Conservation (phyloP, 208 protist species). For the Crithidia acanthocephali region DNA sequence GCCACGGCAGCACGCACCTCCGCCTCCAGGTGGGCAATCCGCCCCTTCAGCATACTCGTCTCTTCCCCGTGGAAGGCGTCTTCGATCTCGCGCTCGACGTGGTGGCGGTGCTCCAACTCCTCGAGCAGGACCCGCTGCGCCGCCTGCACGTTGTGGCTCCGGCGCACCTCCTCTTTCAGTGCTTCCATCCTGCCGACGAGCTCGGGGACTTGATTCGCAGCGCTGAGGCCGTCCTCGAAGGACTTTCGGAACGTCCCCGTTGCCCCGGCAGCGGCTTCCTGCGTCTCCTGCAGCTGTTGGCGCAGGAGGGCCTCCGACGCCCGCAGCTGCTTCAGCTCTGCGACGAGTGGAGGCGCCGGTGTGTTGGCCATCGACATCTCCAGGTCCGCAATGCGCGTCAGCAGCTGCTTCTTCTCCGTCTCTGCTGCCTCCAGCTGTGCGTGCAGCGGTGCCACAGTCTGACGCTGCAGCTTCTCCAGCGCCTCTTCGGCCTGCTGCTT, state of each 20-base stretch:
- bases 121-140: constrained; percentile 30
- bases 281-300: constrained; percentile 41
- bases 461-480: constrained; percentile 38
- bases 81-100: constrained; percentile 33
- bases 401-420: constrained; percentile 46
- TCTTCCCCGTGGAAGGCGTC: constrained; percentile 22
- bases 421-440: constrained; percentile 52
- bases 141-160: constrained; percentile 21
- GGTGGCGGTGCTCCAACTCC: constrained; percentile 29
- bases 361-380: constrained; percentile 39
- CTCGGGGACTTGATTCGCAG: constrained; percentile 27
- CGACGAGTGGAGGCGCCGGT: constrained; percentile 49
- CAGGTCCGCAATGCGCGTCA: constrained; percentile 40
- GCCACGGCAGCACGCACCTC: constrained; percentile 29
- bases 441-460: constrained; percentile 46
- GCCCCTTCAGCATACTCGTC: constrained; percentile 27
- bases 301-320: constrained; percentile 56
- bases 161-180: constrained; percentile 36
- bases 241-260: constrained; percentile 30
- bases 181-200: constrained; percentile 31
- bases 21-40: constrained; percentile 16
- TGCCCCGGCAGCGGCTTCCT: constrained; percentile 31
- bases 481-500: constrained; percentile 45
- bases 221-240: constrained; percentile 35
- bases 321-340: constrained; percentile 66